A percentile compares a stretch with the other conserved stretches of the same genome.
Evolutionary conservation across 2,329 filamentous ascomycete genomes (phyloP).

Genomic region (Coniochaeta prunicola): DNA sequence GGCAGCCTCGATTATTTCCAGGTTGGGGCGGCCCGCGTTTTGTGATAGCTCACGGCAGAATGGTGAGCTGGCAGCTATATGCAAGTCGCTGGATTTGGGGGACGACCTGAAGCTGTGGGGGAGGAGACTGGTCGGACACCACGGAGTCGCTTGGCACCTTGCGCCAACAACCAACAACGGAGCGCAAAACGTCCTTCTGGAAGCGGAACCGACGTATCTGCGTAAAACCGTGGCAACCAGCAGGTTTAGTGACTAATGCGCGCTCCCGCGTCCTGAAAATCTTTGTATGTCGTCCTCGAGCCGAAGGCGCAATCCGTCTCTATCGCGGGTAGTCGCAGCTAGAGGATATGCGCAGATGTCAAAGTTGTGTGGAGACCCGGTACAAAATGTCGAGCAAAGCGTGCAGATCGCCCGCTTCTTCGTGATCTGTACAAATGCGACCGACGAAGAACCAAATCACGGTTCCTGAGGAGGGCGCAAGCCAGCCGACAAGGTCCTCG

Average conservation of each 20-base stretch:
- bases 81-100: constrained; percentile 38
- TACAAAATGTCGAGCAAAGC: background rate
- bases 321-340: background rate
- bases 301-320: background rate
- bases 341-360: background rate
- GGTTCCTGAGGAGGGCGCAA: background rate
- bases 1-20: constrained; percentile 16
- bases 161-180: background rate
- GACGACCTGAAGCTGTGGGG: constrained; percentile 22
- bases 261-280: background rate
- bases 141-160: constrained; percentile 5
- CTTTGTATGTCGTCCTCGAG: background rate
- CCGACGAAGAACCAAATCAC: background rate
- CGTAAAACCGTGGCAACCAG: background rate
- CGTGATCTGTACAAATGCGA: background rate
- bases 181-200: background rate
- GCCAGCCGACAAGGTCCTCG: background rate
- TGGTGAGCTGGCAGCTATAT: constrained; percentile 40
- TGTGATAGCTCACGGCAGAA: constrained; percentile 32
- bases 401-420: background rate
- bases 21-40: constrained; percentile 26
- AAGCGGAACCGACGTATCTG: background rate
- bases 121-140: constrained; percentile 6
- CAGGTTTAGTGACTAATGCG: background rate
- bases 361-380: background rate